These are phyloP conservation scores for Kodamaea sp. DNA, from an alignment of 1,139 yeast genomes.

Conservation along the genomic window DNA sequence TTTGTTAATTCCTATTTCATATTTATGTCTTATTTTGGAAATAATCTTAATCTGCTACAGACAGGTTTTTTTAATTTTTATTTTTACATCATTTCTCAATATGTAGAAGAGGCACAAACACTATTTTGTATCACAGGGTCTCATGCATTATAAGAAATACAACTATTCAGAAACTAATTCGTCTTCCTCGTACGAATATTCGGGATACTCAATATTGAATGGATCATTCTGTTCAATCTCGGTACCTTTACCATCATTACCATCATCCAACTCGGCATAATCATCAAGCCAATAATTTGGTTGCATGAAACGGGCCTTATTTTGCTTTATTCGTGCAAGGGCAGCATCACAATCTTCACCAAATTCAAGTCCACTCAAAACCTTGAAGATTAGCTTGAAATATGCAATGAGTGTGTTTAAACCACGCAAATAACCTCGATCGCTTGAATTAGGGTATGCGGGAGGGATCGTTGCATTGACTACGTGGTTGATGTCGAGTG, in stretches of 20 bases:
- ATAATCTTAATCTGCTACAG: neutral
- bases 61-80: neutral
- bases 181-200: conserved; percentile 18
- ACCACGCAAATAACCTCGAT: conserved; percentile 84
- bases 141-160: neutral
- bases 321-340: conserved; percentile 20
- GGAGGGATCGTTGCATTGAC: conserved; percentile 52
- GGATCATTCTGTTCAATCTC: conserved; percentile 18
- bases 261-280: conserved; percentile 37
- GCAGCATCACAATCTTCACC: conserved; percentile 18
- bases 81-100: neutral
- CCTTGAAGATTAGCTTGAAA: conserved; percentile 51
- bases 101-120: neutral
- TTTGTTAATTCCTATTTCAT: too few species aligned
- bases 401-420: conserved; percentile 62
- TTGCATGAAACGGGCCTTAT: conserved; percentile 21
- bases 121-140: conserved; percentile 3
- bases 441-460: conserved; percentile 57
- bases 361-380: conserved; percentile 33
- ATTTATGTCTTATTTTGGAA: too few species aligned
- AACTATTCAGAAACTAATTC: conserved; percentile 27
- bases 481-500: conserved; percentile 11
- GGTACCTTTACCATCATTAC: conserved; percentile 12
- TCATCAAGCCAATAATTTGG: conserved; percentile 49
- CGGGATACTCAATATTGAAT: conserved; percentile 24